phyloP scores from a whole-genome alignment of 2,329 filamentous ascomycete species.

The Pleurostoma richardsiae region DNA sequence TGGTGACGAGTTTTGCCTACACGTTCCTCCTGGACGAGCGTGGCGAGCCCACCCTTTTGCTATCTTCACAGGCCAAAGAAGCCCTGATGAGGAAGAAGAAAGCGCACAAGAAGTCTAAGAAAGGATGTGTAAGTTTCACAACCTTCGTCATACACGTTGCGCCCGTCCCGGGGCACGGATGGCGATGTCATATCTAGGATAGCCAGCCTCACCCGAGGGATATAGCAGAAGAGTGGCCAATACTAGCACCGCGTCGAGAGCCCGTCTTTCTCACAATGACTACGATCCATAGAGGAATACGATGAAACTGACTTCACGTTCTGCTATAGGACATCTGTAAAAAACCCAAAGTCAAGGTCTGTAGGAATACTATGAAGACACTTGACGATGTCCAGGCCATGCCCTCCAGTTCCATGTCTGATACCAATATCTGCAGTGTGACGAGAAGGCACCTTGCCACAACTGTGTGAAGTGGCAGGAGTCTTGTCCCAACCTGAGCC shows the following conservation, averaged over 20 bases:
- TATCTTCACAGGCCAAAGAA: slow-evolving; percentile 11
- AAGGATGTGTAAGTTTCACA: slow-evolving; percentile 11
- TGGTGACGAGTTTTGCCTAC: slow-evolving; percentile 9
- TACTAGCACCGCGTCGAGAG: no score
- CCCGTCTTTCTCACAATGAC: no score
- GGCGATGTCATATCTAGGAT: no score
- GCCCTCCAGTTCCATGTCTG: not conserved
- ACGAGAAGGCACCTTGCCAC: slow-evolving; percentile 18
- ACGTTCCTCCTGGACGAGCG: slow-evolving; percentile 10
- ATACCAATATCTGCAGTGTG: slow-evolving; percentile 13
- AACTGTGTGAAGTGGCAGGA: slow-evolving; percentile 20
- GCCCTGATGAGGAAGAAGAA: slow-evolving; percentile 11
- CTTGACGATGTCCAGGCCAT: not conserved
- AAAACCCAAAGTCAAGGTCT: slow-evolving; percentile 21
- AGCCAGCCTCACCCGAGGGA: no score
- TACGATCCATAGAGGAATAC: no score
- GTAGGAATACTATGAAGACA: not conserved
- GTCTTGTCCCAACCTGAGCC: slow-evolving; percentile 8
- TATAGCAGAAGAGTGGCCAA: no score
- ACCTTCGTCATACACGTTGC: no score
- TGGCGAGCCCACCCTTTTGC: slow-evolving; percentile 5
- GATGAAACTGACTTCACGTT: no score
- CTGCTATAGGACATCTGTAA: slow-evolving; percentile 14
- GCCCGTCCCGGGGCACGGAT: no score
- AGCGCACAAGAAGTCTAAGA: slow-evolving; percentile 20